Percentiles rank a stretch among this genome's conserved stretches.
Evolutionary conservation across 257 asterid genomes (phyloP).

Genomic region (Ehretia macrophylla): DNA sequence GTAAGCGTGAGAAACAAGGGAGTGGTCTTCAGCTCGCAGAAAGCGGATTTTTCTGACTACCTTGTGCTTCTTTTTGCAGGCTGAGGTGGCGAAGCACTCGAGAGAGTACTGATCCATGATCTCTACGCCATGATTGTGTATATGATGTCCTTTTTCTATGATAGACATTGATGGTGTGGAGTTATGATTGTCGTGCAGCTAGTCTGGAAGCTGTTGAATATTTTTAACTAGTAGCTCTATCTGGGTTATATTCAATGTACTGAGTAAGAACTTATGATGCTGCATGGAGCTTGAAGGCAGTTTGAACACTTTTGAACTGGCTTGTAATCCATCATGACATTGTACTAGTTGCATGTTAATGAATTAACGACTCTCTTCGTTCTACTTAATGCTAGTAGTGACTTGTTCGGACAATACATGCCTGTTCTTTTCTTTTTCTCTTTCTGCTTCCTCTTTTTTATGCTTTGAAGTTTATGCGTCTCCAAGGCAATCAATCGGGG

Average conservation of each 20-base stretch:
- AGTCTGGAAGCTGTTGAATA: neutral
- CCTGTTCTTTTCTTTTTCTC: neutral
- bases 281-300: no score
- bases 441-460: no score
- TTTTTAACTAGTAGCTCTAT: neutral
- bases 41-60: no score
- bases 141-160: neutral
- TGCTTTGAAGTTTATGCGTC: no score
- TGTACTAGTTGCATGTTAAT: neutral
- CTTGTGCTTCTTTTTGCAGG: conserved; percentile 2
- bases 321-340: neutral
- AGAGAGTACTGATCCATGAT: conserved; percentile 2
- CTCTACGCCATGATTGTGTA: conserved; percentile 1
- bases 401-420: neutral
- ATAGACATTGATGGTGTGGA: neutral
- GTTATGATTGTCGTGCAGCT: no score
- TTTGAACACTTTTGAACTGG: neutral
- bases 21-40: no score
- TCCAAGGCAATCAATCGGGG: no score
- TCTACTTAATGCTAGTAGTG: neutral
- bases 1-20: no score
- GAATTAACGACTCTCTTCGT: neutral
- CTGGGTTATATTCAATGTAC: no score
- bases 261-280: neutral
- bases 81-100: conserved; percentile 13